A percentile compares a stretch with the other conserved stretches of the same genome.
Evolutionary conservation across 805 yeast genomes (phyloP).

Genomic region (Cyberlindnera misumaiensis): DNA sequence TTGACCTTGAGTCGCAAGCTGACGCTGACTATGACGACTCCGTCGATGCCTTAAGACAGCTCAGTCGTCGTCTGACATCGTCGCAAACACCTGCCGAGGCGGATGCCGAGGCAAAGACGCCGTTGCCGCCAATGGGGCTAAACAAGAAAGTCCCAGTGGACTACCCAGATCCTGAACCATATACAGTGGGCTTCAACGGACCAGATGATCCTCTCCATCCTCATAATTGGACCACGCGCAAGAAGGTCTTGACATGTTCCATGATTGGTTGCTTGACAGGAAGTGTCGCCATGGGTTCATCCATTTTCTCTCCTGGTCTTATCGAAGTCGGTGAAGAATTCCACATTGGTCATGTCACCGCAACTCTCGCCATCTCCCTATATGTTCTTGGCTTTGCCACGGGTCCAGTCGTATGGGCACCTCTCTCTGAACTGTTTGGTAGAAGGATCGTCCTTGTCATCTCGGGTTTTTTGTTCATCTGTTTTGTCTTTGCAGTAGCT

Average conservation of each 20-base stretch:
- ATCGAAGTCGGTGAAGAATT: constrained; percentile 40
- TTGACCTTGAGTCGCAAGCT: no score
- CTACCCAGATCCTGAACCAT: constrained; percentile 60
- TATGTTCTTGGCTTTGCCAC: constrained; percentile 91
- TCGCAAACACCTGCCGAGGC: constrained; percentile 22
- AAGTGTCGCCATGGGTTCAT: constrained; percentile 67
- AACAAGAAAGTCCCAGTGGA: constrained; percentile 34
- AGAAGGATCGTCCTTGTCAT: constrained; percentile 54
- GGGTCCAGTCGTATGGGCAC: constrained; percentile 91
- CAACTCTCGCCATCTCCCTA: constrained; percentile 67
- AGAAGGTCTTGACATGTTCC: constrained; percentile 39
- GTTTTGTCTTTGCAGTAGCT: constrained; percentile 69
- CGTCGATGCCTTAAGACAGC: constrained; percentile 19
- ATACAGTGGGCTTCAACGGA: constrained; percentile 70
- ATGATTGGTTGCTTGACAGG: constrained; percentile 45
- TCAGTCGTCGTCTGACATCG: constrained; percentile 39
- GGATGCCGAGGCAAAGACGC: constrained; percentile 27
- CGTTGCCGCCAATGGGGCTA: constrained; percentile 60
- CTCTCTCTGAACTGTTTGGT: constrained; percentile 73
- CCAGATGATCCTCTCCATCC: constrained; percentile 77
- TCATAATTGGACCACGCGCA: constrained; percentile 58
- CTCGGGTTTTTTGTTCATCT: constrained; percentile 48
- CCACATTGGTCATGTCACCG: constrained; percentile 61
- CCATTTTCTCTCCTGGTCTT: constrained; percentile 67
- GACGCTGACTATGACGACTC: no score